Percentiles rank a stretch among this genome's conserved stretches.
Conservation (phyloP, 2,329 filamentous ascomycete genomes). For the Aureobasidium uvarum region DNA sequence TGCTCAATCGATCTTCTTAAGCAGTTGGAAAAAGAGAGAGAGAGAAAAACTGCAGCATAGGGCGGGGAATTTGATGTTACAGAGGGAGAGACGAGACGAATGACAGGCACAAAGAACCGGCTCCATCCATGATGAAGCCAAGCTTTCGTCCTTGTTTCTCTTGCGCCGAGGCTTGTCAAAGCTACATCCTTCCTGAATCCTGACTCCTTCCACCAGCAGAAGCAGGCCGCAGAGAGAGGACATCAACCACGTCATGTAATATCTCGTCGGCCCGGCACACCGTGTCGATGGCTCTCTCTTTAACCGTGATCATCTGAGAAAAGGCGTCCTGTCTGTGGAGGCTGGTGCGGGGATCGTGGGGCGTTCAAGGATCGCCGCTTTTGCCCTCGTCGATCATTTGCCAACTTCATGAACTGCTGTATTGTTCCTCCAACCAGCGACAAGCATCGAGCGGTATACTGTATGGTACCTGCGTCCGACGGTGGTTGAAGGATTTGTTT, state of each 20-base stretch:
- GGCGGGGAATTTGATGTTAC: too few relatives aligned
- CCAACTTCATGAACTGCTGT: not conserved
- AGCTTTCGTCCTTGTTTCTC: not conserved
- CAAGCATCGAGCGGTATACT: not conserved
- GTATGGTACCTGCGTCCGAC: not conserved
- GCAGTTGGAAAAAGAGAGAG: too few relatives aligned
- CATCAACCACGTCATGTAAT: slow-evolving; percentile 5
- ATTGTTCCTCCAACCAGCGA: slow-evolving; percentile 23
- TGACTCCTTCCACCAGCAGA: not conserved
- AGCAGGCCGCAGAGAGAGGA: not conserved
- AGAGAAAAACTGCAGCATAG: too few relatives aligned
- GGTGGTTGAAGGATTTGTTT: not conserved
- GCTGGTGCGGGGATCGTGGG: slow-evolving; percentile 19
- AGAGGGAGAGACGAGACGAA: not conserved
- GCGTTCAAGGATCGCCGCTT: not conserved
- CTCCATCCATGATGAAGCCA: slow-evolving; percentile 1
- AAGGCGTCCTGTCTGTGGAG: not conserved
- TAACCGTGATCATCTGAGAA: slow-evolving; percentile 6
- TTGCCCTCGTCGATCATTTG: slow-evolving; percentile 16
- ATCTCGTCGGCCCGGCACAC: slow-evolving; percentile 13
- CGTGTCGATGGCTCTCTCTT: not conserved
- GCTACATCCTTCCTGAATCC: not conserved
- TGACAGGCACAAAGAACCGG: not conserved
- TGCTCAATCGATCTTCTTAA: not conserved
- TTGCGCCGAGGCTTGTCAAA: not conserved